Evolutionary conservation across 805 yeast genomes (phyloP).

Genomic region (Hanseniaspora opuntiae): DNA sequence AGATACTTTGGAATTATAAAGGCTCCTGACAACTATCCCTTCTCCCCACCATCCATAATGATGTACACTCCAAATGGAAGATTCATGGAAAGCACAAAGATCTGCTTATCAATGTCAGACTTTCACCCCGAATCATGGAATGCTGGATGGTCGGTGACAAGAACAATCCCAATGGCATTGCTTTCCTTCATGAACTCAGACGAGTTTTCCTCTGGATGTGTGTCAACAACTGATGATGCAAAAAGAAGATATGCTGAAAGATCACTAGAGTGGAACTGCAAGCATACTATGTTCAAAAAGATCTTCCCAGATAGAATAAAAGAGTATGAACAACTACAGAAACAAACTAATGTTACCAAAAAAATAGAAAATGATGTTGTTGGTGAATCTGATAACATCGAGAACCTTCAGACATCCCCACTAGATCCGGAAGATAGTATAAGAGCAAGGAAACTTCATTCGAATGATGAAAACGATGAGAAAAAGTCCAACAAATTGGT

Average conservation of each 20-base stretch:
- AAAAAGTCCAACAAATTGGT: neutral
- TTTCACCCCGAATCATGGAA: conserved; percentile 93
- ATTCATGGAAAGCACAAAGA: conserved; percentile 63
- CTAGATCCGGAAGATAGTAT: conserved; percentile 14
- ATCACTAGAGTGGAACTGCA: conserved; percentile 47
- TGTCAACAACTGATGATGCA: conserved; percentile 45
- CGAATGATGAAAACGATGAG: neutral
- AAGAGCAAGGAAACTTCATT: neutral
- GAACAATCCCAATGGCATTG: conserved; percentile 70
- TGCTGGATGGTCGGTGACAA: conserved; percentile 85
- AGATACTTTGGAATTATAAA: conserved; percentile 80
- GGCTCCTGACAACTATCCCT: conserved; percentile 78
- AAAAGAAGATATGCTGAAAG: conserved; percentile 45
- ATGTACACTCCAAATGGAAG: conserved; percentile 87
- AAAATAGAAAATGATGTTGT: conserved; percentile 12
- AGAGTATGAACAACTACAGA: conserved; percentile 18
- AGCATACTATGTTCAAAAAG: conserved; percentile 42
- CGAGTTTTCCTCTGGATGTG: conserved; percentile 75
- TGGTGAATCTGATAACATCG: conserved; percentile 8
- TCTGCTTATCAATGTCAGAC: conserved; percentile 87
- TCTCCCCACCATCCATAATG: conserved; percentile 78
- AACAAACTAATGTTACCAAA: conserved; percentile 7
- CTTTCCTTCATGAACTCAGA: conserved; percentile 84
- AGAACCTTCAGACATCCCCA: conserved; percentile 17
- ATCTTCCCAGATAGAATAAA: conserved; percentile 60